phyloP scores from a whole-genome alignment of 192 early-diverging fungal species.

The Spizellomyces sp. region DNA sequence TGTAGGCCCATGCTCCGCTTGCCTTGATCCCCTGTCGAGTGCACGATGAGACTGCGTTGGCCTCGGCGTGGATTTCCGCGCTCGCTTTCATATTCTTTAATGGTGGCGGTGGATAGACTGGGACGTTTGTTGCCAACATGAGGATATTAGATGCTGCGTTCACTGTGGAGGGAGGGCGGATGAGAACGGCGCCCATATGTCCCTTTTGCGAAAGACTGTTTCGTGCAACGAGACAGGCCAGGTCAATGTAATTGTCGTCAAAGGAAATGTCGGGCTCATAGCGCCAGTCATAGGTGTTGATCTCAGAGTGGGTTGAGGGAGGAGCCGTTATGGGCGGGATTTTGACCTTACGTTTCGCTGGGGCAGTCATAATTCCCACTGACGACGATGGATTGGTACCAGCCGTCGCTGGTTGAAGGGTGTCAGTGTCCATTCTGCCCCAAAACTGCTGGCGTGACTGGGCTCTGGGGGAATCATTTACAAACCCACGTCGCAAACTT shows the following conservation, averaged over 20 bases:
- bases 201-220: slow-evolving; percentile 24
- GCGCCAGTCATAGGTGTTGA: slow-evolving; percentile 19
- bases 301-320: neutral
- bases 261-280: slow-evolving; percentile 11
- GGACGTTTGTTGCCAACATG: slow-evolving; percentile 8
- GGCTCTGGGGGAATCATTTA: too few species aligned
- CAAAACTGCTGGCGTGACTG: too few species aligned
- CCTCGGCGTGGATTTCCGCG: slow-evolving; percentile 34
- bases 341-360: too few species aligned
- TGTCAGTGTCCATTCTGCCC: too few species aligned
- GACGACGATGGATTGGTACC: too few species aligned
- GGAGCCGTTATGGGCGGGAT: neutral
- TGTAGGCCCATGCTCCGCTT: slow-evolving; percentile 16
- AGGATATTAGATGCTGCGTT: neutral
- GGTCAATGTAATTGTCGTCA: slow-evolving; percentile 33
- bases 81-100: slow-evolving; percentile 9
- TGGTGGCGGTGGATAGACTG: slow-evolving; percentile 24
- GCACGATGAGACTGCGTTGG: neutral
- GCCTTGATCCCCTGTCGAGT: slow-evolving; percentile 12
- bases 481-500: too few species aligned
- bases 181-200: slow-evolving; percentile 27
- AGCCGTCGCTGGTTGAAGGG: too few species aligned
- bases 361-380: too few species aligned
- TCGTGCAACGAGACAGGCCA: slow-evolving; percentile 27
- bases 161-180: neutral